These are phyloP conservation scores for Dothistroma septosporum DNA, from an alignment of 2,329 filamentous ascomycete genomes.

Conservation along the genomic window DNA sequence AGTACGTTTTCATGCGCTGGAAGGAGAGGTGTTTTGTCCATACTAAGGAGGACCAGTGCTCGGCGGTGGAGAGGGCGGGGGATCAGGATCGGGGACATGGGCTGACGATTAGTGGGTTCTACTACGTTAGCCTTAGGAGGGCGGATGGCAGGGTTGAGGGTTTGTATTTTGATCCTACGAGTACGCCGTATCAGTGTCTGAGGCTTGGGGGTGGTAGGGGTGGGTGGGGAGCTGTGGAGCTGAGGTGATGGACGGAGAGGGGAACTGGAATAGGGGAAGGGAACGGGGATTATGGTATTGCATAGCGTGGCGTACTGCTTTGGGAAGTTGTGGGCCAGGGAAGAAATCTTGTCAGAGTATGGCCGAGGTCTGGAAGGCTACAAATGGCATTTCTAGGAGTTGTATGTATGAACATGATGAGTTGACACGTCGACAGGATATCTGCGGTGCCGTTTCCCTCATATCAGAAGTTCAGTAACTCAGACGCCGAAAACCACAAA, in stretches of 20 bases:
- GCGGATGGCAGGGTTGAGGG: slow-evolving; percentile 48
- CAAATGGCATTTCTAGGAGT: too few relatives aligned
- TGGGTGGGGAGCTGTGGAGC: slow-evolving; percentile 40
- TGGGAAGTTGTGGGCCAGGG: too few relatives aligned
- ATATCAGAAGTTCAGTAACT: too few relatives aligned
- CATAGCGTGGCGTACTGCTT: too few relatives aligned
- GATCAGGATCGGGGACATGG: slow-evolving; percentile 40
- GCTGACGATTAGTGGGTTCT: slow-evolving; percentile 53
- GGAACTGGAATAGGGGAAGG: too few relatives aligned
- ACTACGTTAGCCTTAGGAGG: slow-evolving; percentile 49
- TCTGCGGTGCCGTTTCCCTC: too few relatives aligned
- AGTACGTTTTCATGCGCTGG: slow-evolving; percentile 57
- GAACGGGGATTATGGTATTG: too few relatives aligned
- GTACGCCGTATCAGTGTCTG: slow-evolving; percentile 52
- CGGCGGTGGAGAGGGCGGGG: slow-evolving; percentile 21
- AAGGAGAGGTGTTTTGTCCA: slow-evolving; percentile 51
- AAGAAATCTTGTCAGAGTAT: too few relatives aligned
- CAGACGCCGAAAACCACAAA: too few relatives aligned
- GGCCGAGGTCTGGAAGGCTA: too few relatives aligned
- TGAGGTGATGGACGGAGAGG: slow-evolving; percentile 29
- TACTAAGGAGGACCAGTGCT: slow-evolving; percentile 26
- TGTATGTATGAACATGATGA: too few relatives aligned
- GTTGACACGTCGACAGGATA: too few relatives aligned
- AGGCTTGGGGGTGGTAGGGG: slow-evolving; percentile 39
- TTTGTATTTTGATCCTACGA: slow-evolving; percentile 53